Evolutionary conservation across 169 alveolate species (phyloP), one percentile per base, ranked within the genome.

Genomic region (Plasmodium gallinaceum): DNA sequence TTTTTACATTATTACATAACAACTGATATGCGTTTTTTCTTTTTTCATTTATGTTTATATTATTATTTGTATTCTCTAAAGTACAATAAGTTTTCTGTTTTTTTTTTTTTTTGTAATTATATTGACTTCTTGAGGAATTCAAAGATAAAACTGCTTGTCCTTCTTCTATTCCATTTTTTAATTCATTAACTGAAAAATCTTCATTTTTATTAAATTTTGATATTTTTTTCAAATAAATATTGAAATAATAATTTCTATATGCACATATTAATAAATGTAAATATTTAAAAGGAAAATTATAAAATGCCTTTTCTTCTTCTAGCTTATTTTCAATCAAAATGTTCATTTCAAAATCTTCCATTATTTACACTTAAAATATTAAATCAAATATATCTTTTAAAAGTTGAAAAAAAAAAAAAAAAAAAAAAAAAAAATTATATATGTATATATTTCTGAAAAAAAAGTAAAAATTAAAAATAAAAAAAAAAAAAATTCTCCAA

Each of bases 21-120:
- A 48, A 43, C 3, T 5, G 58, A 8, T 74, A 22, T 3, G 16
- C 18, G 42, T 9, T 39, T 16, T 75, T 61, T 10, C 64, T 22
- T 61, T 42, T 54, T 42, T 52, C 71, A 51, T 16, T 14, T 9
- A 16, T 18, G 14, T 20, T 65, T 37, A 62, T 0, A 57, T 16
- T 26, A 43, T 68, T 76, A 6, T 16, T 37, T 18, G 18, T 16
- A 43, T 72, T 32, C 6, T 65, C 62, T 39, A 68, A 24, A 9
- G 32, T 66, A 5, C 48, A 72, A 48, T 58, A 76, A 8, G 43
- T 39, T 45, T 39, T 76, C 9, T 32, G 61, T 32, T 65, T 76
- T 76, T 76, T 76, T 18, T 76, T 76, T 37, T 76, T 76, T 51
- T 76, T 76, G 62, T 62, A 76, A 48, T 76, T 76, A 76, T 76